A percentile compares a stretch with the other conserved stretches of the same genome.
Conservation (phyloP, 1,139 yeast species). For the Candida sp. region DNA sequence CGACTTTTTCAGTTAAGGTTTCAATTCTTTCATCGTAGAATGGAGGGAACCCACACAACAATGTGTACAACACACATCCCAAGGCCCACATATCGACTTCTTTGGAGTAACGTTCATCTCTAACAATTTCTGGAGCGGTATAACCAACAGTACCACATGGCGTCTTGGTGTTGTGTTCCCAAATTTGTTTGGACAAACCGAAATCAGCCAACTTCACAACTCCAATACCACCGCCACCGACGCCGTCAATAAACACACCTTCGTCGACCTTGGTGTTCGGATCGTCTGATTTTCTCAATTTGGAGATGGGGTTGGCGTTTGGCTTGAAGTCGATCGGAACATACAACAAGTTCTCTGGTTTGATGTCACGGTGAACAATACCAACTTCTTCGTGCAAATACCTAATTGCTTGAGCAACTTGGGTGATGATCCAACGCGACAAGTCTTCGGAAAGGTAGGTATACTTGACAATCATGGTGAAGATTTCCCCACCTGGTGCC, state of each 20-base stretch:
- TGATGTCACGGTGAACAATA: constrained; percentile 60
- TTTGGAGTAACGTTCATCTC: constrained; percentile 61
- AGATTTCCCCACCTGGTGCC: constrained; percentile 60
- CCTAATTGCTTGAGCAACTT: constrained; percentile 52
- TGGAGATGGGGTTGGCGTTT: constrained; percentile 37
- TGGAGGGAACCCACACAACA: constrained; percentile 67
- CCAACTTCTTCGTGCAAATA: constrained; percentile 62
- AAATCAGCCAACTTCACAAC: constrained; percentile 59
- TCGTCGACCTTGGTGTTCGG: constrained; percentile 54
- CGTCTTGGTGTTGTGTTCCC: constrained; percentile 62
- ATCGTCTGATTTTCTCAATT: constrained; percentile 50
- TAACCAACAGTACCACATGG: constrained; percentile 71
- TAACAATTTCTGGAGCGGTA: constrained; percentile 65
- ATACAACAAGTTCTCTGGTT: constrained; percentile 57
- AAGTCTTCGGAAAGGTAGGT: constrained; percentile 61
- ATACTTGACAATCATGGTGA: constrained; percentile 58
- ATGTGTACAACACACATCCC: constrained; percentile 63
- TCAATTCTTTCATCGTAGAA: constrained; percentile 63
- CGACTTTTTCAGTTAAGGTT: constrained; percentile 60
- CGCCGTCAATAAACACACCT: constrained; percentile 49
- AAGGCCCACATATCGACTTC: constrained; percentile 71
- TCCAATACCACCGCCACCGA: constrained; percentile 60
- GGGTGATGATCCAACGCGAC: constrained; percentile 54
- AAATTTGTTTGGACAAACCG: constrained; percentile 60
- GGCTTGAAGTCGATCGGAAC: constrained; percentile 65